phyloP scores from a whole-genome alignment of 768 basidiomycete genomes.

The Boletellus ananiceps region DNA sequence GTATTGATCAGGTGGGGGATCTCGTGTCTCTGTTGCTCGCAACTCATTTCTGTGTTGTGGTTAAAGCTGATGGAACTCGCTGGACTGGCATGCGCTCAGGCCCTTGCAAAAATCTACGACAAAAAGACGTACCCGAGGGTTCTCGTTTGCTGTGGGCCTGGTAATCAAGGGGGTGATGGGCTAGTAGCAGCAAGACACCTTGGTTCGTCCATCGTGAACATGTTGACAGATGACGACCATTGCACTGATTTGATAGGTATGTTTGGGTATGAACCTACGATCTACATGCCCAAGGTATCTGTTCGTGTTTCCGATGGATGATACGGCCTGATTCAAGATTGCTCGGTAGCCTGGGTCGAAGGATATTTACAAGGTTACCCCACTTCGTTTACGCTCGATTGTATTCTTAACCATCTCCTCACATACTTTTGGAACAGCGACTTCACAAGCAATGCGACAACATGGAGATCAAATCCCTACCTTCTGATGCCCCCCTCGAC shows the following conservation, averaged over 20 bases:
- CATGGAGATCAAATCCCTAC: conserved; percentile 74
- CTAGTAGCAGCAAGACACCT: conserved; percentile 95
- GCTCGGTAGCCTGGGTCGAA: conserved; percentile 76
- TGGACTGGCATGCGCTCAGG: conserved; percentile 89
- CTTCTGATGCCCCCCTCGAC: conserved; percentile 43
- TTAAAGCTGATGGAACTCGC: conserved; percentile 91
- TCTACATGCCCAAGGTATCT: conserved; percentile 90
- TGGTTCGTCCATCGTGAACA: conserved; percentile 40
- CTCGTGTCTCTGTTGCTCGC: background rate
- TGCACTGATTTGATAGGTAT: conserved; percentile 48
- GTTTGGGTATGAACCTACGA: conserved; percentile 85
- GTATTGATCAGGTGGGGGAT: conserved; percentile 75
- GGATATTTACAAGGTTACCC: conserved; percentile 78
- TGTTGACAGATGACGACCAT: background rate
- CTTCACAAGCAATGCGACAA: conserved; percentile 85
- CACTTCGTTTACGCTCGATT: background rate
- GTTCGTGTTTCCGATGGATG: background rate
- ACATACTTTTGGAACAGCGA: conserved; percentile 41
- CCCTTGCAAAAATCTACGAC: conserved; percentile 72
- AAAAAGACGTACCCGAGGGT: conserved; percentile 68
- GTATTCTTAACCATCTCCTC: background rate
- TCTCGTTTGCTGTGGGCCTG: conserved; percentile 95
- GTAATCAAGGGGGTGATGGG: conserved; percentile 97
- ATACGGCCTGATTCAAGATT: background rate
- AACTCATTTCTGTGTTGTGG: conserved; percentile 1